Conservation (phyloP, 2,329 filamentous ascomycete species). For the Lachnellula occidentalis region DNA sequence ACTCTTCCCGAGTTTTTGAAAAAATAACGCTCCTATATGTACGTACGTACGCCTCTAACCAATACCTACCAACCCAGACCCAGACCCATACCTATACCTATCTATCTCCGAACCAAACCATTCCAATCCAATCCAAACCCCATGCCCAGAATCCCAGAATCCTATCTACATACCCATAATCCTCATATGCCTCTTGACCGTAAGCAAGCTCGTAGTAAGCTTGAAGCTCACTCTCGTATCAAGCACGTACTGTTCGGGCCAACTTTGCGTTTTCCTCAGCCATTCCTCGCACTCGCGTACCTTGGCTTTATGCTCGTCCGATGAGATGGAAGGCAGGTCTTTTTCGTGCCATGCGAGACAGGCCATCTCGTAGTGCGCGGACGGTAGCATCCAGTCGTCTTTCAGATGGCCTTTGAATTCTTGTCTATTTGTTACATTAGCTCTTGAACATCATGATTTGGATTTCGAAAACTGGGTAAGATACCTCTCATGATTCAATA, state of each 20-base stretch:
- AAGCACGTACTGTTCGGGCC: slow-evolving; percentile 67
- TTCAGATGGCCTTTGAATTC: slow-evolving; percentile 54
- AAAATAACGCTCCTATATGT: too few relatives aligned
- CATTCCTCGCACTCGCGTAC: slow-evolving; percentile 57
- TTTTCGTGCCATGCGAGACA: slow-evolving; percentile 73
- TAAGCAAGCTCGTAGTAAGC: slow-evolving; percentile 24
- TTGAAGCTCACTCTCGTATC: slow-evolving; percentile 72
- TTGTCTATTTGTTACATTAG: slow-evolving; percentile 32
- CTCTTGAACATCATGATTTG: slow-evolving; percentile 6
- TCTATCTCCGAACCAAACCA: background rate
- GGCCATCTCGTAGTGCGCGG: slow-evolving; percentile 81
- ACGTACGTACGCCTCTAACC: too few relatives aligned
- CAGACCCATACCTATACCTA: too few relatives aligned
- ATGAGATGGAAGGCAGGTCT: slow-evolving; percentile 17
- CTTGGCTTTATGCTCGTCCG: slow-evolving; percentile 36
- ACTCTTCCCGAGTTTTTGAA: too few relatives aligned
- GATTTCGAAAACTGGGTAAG: slow-evolving; percentile 18
- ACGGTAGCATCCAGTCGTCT: slow-evolving; percentile 67
- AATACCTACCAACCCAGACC: too few relatives aligned
- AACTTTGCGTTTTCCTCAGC: slow-evolving; percentile 61
- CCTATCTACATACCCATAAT: slow-evolving; percentile 10
- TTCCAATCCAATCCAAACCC: background rate
- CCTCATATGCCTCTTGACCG: slow-evolving; percentile 23
- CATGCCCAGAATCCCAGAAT: background rate
- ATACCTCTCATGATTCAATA: slow-evolving; percentile 61